Evolutionary conservation across 225 moss, liverwort and hornwort species (phyloP), one percentile per base, ranked within the genome.

Genomic region (Ulota crispa): DNA sequence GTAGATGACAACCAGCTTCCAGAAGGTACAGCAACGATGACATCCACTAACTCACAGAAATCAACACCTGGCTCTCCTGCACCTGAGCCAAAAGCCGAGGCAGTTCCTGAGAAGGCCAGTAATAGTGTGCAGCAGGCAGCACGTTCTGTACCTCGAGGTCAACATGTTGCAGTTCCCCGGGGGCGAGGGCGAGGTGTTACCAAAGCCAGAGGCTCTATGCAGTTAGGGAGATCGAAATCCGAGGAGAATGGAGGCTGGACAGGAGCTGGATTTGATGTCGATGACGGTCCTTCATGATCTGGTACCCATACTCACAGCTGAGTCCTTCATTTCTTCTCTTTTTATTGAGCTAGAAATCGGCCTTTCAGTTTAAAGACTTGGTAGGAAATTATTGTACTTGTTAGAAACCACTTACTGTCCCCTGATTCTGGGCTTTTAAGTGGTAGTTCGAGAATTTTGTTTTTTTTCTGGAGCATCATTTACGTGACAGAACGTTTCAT

Each of bases 251-350:
- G 93, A 81, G 95, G 94, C 23, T 99, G 99, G 96, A 99, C 91
- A 81, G 99, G 99, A 84, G 92, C 96, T 83, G 99, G 99, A 76
- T 99, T 99, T 82, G 92, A 91, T 86, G 94, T 94, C 52, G 91
- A 91, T 61, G 92, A 91, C 80, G 85, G 81, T 60, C 82, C 86
- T 37, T 85, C 86, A 45, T 85, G 73, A 81, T 86, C 77, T 83
- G 79, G 77, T 83, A 65, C 20, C 37, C 75, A 50, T 66, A 30
- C 70, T 37, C n/a, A 28, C 75, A 32, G 52, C 11, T 11, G 24
- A 52, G 65, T 52, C 61, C 53, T 28, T 20, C 41, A 12, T 36
- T 57, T n/a, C n/a, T 16, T 60, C 72, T 34, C 53, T 7, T 8
- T 67, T 52, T 66, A 36, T 56, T 63, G 20, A 55, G 54, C 26